Evolutionary conservation across 805 yeast species (phyloP).

Genomic region (Maudiozyma turicensis): DNA sequence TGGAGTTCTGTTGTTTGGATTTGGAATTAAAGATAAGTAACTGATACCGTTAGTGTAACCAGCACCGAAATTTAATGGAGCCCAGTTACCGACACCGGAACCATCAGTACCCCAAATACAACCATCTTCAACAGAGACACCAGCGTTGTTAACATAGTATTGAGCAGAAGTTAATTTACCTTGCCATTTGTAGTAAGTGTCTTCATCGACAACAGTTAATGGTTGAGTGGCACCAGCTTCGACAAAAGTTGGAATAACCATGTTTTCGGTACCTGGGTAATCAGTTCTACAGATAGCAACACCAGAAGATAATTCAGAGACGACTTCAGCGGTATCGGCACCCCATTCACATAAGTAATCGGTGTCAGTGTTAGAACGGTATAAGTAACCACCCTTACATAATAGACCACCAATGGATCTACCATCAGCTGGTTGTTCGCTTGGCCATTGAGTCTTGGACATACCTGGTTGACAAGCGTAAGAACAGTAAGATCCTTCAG

Average conservation of each 20-base stretch:
- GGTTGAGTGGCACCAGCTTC: conserved; percentile 57
- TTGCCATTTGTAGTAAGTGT: conserved; percentile 70
- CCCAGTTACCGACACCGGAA: conserved; percentile 93
- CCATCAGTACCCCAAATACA: conserved; percentile 87
- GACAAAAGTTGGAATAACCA: conserved; percentile 88
- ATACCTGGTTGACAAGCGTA: conserved; percentile 98
- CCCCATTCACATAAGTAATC: conserved; percentile 90
- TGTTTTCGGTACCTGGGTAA: conserved; percentile 98
- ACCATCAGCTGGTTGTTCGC: conserved; percentile 79
- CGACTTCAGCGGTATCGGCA: conserved; percentile 57
- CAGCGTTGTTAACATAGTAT: conserved; percentile 96
- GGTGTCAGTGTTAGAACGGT: conserved; percentile 65
- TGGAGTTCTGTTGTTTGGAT: conserved; percentile 74
- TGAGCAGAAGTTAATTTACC: conserved; percentile 86
- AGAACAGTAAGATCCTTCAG: conserved; percentile 91
- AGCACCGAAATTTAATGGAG: conserved; percentile 92
- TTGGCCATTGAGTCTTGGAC: conserved; percentile 99
- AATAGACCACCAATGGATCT: conserved; percentile 89
- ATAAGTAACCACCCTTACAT: conserved; percentile 77
- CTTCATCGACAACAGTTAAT: conserved; percentile 74
- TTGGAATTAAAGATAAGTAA: conserved; percentile 87
- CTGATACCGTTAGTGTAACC: conserved; percentile 67
- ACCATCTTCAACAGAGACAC: conserved; percentile 83
- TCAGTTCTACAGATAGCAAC: conserved; percentile 97
- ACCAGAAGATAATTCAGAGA: conserved; percentile 48